Base-by-base conservation (phyloP, 2,329 filamentous ascomycete genomes). In the Orbilia blumenaviensis region DNA sequence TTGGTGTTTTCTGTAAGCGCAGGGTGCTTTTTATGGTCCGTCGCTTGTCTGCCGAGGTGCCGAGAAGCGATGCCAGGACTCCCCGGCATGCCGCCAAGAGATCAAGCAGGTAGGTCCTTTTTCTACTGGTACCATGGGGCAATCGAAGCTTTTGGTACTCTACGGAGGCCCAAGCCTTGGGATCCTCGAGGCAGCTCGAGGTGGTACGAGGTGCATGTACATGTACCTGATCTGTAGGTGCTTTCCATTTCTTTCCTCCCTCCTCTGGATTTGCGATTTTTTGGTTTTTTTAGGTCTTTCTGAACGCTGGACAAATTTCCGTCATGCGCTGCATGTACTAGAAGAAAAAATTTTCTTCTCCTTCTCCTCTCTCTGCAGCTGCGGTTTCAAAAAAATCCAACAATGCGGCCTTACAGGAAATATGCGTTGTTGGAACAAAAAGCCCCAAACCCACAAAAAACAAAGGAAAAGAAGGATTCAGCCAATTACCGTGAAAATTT, bases 11-110 rank as follows among this genome's bases (percentile, higher is more conserved):
- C 60, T 56, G 4, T 66, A 64, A 72, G 67, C 60, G 60, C 67
- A 66, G 29, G 42, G 60, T 36, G 21, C 52, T 52, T 48, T 48
- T 72, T 50, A 62, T 56, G 44, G 42, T 23, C 64, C 56, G 54
- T 71, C 66, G 66, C 56, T 60, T 62, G 60, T 62, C 66, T 71
- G 56, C 66, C 48, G 48, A 64, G 60, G 27, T 66, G 58, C 60
- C 60, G 60, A 72, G 60, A 72, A 64, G 58, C 67, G 60, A 64
- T 56, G 54, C 52, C 41, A 50, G 64, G 64, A 60, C 44, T 48
- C 32, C 46, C 41, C 16, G 6, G 23, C 41, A 42, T 54, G 42
- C 32, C 32, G 58, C 58, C 60, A 60, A 72, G 58, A 42, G 25
- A 64, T 58, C 18, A 36, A 66, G 60, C 38, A 72, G 67, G 66